phyloP scores from a whole-genome alignment of 1,139 yeast species.

The Martiniozyma asiatica region DNA sequence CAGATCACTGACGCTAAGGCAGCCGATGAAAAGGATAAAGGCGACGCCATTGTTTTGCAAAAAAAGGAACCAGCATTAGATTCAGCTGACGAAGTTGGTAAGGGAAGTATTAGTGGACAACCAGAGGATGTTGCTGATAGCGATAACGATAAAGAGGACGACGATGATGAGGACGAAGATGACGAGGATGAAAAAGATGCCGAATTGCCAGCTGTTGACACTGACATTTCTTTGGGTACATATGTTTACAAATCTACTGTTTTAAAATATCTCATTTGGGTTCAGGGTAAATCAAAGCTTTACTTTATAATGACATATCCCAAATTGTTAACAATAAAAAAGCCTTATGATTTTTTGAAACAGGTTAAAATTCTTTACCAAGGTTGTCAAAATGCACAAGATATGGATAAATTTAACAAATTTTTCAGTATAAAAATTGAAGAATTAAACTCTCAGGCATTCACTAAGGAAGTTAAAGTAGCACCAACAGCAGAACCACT shows the following conservation, averaged over 20 bases:
- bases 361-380: constrained; percentile 17
- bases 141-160: constrained; percentile 7
- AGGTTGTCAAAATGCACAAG: constrained; percentile 3
- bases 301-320: constrained; percentile 24
- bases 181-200: constrained; percentile 13
- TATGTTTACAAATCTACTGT: constrained; percentile 23
- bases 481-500: constrained; percentile 3
- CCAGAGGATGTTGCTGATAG: constrained; percentile 4
- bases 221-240: constrained; percentile 19
- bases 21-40: constrained; percentile 8
- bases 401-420: constrained; percentile 16
- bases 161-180: constrained; percentile 15
- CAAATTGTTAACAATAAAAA: constrained; percentile 22
- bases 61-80: too few species aligned
- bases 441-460: constrained; percentile 7
- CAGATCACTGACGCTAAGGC: constrained; percentile 7
- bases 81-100: constrained; percentile 4
- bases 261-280: constrained; percentile 21
- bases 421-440: constrained; percentile 18
- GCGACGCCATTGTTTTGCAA: constrained; percentile 3
- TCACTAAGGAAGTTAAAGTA: constrained; percentile 7
- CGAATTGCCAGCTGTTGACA: constrained; percentile 10
- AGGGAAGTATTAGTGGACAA: constrained; percentile 4
- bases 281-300: constrained; percentile 15
- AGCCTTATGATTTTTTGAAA: constrained; percentile 24